A percentile compares a stretch with the other conserved stretches of the same genome.
phyloP scores from a whole-genome alignment of 306 rosid genomes.

The Medicago arabica region DNA sequence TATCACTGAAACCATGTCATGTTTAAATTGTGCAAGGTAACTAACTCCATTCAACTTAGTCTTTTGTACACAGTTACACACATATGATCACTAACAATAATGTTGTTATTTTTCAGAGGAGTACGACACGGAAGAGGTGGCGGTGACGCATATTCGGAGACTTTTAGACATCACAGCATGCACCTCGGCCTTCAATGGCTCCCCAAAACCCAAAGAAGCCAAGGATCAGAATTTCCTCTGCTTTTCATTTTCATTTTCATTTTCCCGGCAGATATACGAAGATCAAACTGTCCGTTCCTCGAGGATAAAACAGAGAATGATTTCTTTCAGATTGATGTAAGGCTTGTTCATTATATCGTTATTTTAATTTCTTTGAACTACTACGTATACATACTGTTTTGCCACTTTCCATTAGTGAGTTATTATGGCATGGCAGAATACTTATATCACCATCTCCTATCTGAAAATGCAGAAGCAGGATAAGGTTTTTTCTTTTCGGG shows the following conservation, averaged over 20 bases:
- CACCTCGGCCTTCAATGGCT: conserved; percentile 64
- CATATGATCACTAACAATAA: no score
- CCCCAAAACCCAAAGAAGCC: conserved; percentile 19
- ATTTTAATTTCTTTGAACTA: conserved; percentile 3
- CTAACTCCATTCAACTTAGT: background rate
- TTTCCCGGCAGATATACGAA: conserved; percentile 85
- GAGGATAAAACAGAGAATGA: conserved; percentile 88
- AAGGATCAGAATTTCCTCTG: conserved; percentile 42
- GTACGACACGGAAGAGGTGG: conserved; percentile 77
- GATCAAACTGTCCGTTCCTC: conserved; percentile 85
- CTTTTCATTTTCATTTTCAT: no score
- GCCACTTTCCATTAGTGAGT: background rate
- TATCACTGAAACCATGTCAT: conserved; percentile 83
- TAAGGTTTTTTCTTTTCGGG: no score
- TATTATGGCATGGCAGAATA: no score
- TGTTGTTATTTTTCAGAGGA: conserved; percentile 57
- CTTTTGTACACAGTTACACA: no score
- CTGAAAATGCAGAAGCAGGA: no score
- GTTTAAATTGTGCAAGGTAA: conserved; percentile 71
- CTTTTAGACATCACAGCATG: conserved; percentile 85
- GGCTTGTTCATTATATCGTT: conserved; percentile 31
- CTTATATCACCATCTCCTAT: no score
- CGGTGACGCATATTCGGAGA: conserved; percentile 75
- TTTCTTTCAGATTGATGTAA: conserved; percentile 94
- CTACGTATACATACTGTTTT: background rate